These are phyloP conservation scores for Sarocladium oryzae DNA, from an alignment of 2,329 filamentous ascomycete genomes.

Conservation along the genomic window DNA sequence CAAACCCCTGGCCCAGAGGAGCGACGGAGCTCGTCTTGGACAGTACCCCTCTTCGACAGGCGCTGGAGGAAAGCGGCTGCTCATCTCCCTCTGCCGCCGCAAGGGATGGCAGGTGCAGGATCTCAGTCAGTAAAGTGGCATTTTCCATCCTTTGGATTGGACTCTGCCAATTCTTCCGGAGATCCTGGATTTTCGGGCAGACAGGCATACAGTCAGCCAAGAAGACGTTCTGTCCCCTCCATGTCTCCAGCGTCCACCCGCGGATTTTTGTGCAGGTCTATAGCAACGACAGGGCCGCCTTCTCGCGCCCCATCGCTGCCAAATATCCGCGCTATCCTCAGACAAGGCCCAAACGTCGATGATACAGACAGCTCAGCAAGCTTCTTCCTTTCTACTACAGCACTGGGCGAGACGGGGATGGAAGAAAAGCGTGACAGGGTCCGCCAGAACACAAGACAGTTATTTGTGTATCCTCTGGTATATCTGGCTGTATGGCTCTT, in stretches of 20 bases:
- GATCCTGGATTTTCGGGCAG: background rate
- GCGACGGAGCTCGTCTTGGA: background rate
- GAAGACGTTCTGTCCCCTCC: background rate
- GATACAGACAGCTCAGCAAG: background rate
- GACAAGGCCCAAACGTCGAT: slow-evolving; percentile 13
- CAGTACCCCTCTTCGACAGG: background rate
- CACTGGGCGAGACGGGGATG: slow-evolving; percentile 22
- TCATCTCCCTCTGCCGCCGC: no score
- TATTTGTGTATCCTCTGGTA: slow-evolving; percentile 70
- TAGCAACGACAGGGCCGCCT: background rate
- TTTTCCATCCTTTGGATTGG: slow-evolving; percentile 12
- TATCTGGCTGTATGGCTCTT: slow-evolving; percentile 68
- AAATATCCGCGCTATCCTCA: slow-evolving; percentile 19
- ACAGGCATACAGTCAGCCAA: background rate
- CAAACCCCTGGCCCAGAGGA: slow-evolving; percentile 12
- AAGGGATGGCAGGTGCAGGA: background rate
- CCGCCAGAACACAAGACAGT: slow-evolving; percentile 59
- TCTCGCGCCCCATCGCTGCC: slow-evolving; percentile 17
- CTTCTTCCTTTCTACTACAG: slow-evolving; percentile 14
- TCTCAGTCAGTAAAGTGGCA: slow-evolving; percentile 12
- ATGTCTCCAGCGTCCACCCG: slow-evolving; percentile 1
- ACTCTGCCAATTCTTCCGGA: slow-evolving; percentile 8
- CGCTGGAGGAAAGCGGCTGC: background rate
- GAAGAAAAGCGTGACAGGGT: slow-evolving; percentile 46
- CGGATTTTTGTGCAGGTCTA: slow-evolving; percentile 11